Evolutionary conservation across 2,329 filamentous ascomycete species (phyloP).

Genomic region (Fusarium musae): DNA sequence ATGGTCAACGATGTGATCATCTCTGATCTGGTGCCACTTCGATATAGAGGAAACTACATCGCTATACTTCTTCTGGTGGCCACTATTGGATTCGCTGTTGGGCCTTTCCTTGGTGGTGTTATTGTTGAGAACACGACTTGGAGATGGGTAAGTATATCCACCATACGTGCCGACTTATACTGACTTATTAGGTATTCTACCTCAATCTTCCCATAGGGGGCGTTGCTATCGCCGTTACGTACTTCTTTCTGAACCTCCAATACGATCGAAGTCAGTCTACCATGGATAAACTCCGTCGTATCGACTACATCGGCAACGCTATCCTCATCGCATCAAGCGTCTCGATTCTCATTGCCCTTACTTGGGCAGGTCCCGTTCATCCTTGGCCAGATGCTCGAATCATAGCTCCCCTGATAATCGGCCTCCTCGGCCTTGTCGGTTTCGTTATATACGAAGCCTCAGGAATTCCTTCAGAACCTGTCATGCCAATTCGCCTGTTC

Average conservation of each 20-base stretch:
- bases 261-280: constrained; percentile 39
- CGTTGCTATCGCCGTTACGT: constrained; percentile 44
- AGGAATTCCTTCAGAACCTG: constrained; percentile 34
- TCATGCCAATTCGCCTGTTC: constrained; percentile 43
- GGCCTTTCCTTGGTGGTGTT: constrained; percentile 48
- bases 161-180: not conserved
- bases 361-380: constrained; percentile 55
- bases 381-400: constrained; percentile 55
- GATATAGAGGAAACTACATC: constrained; percentile 57
- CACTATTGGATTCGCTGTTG: constrained; percentile 51
- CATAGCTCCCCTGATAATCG: constrained; percentile 54
- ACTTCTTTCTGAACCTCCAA: constrained; percentile 54
- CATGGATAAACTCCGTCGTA: constrained; percentile 46
- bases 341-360: constrained; percentile 56
- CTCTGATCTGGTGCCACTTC: constrained; percentile 61
- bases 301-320: constrained; percentile 58
- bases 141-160: constrained; percentile 49
- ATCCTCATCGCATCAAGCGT: constrained; percentile 54
- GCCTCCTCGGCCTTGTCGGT: constrained; percentile 22
- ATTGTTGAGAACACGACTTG: constrained; percentile 48
- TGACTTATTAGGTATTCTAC: constrained; percentile 53
- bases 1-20: constrained; percentile 50
- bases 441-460: constrained; percentile 40
- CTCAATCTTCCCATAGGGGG: constrained; percentile 56
- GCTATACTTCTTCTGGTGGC: constrained; percentile 48